Evolutionary conservation across 306 rosid species (phyloP).

Genomic region (Cicer judaicum): DNA sequence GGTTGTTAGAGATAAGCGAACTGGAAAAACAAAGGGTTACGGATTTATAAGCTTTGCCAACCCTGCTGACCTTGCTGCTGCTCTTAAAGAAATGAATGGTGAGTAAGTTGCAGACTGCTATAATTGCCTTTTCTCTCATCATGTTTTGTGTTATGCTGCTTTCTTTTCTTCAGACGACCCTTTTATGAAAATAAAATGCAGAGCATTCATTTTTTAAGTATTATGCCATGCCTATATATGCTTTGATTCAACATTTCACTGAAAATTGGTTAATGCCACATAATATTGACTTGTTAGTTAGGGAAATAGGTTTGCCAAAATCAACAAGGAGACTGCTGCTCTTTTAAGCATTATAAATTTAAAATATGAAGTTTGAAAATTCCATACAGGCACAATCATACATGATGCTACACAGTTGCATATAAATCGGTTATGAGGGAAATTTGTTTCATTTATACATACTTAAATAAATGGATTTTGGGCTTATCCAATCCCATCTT

Average conservation of each 20-base stretch:
- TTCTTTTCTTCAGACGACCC: background rate
- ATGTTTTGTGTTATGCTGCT: slow-evolving; percentile 3
- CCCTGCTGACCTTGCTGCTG: slow-evolving; percentile 83
- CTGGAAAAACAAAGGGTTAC: slow-evolving; percentile 96
- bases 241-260: slow-evolving; percentile 4
- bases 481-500: background rate
- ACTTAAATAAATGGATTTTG: slow-evolving; percentile 8
- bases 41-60: slow-evolving; percentile 96
- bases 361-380: background rate
- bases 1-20: slow-evolving; percentile 98
- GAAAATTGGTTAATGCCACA: slow-evolving; percentile 3
- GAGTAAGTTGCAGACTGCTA: slow-evolving; percentile 33
- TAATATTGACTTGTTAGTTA: slow-evolving; percentile 8
- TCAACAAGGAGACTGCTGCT: slow-evolving; percentile 5
- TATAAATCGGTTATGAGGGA: slow-evolving; percentile 13
- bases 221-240: background rate
- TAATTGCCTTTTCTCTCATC: slow-evolving; percentile 10
- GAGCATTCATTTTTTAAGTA: background rate
- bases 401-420: background rate
- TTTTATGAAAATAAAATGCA: background rate
- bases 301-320: background rate
- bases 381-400: background rate
- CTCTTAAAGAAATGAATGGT: slow-evolving; percentile 98
- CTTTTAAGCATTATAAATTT: background rate
- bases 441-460: slow-evolving; percentile 23